phyloP scores from a whole-genome alignment of 164 flowering plant species.

The Aristolochia californica region DNA sequence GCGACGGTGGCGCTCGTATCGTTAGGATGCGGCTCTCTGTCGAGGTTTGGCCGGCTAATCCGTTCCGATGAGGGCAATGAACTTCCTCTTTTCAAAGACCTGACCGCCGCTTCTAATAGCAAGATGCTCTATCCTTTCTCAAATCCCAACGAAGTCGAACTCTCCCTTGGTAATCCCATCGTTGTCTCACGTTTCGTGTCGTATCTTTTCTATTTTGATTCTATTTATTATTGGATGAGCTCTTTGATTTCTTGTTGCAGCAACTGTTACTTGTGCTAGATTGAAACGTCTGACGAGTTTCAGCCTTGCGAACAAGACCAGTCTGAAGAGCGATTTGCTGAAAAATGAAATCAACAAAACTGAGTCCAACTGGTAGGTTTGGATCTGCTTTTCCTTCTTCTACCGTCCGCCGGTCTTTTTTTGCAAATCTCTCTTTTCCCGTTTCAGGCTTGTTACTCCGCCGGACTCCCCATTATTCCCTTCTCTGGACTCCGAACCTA shows the following conservation, averaged over 20 bases:
- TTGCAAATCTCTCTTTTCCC: neutral
- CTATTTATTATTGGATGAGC: neutral
- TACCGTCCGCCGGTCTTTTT: no score
- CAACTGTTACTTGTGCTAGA: neutral
- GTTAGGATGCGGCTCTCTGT: no score
- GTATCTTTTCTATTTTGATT: neutral
- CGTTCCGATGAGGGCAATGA: neutral
- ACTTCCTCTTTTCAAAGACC: neutral
- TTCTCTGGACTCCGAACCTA: neutral
- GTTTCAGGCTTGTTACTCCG: slow-evolving; percentile 1
- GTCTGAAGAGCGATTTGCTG: neutral
- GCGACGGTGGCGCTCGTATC: no score
- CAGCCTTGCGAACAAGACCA: neutral
- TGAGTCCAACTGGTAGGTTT: neutral
- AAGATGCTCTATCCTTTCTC: slow-evolving; percentile 4
- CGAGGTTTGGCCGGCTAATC: no score
- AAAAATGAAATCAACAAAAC: neutral
- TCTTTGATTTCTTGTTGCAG: neutral
- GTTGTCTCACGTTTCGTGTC: neutral
- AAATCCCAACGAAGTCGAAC: neutral
- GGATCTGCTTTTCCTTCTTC: no score
- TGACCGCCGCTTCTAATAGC: neutral
- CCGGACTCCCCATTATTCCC: slow-evolving; percentile 1
- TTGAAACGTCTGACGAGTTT: neutral
- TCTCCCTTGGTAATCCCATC: neutral